A percentile compares a stretch with the other conserved stretches of the same genome.
phyloP scores from a whole-genome alignment of 768 basidiomycete species.

The Auricularia heimuer region DNA sequence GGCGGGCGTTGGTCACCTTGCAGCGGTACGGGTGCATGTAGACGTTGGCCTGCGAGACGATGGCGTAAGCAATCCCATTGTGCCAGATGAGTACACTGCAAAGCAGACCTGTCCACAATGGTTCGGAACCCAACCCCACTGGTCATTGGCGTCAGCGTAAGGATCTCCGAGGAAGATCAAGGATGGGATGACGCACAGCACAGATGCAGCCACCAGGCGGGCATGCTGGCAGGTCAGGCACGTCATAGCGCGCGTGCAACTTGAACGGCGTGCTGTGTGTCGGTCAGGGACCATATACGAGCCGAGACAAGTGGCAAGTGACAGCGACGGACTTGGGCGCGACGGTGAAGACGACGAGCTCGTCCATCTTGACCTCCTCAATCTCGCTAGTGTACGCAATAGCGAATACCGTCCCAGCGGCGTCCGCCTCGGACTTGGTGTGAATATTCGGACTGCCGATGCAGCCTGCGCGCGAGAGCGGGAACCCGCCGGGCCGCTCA shows the following conservation, averaged over 20 bases:
- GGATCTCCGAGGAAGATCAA: background rate
- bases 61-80: background rate
- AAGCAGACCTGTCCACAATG: background rate
- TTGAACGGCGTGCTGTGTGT: constrained; percentile 8
- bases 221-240: constrained; percentile 5
- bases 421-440: background rate
- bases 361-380: constrained; percentile 2
- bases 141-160: too few relatives aligned
- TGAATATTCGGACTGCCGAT: background rate
- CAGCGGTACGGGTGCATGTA: constrained; percentile 9
- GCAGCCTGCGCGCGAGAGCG: background rate
- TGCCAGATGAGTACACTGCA: too few relatives aligned
- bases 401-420: constrained; percentile 6
- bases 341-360: constrained; percentile 8
- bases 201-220: constrained; percentile 8
- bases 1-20: constrained; percentile 3
- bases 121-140: constrained; percentile 4
- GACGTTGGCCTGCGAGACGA: constrained; percentile 7
- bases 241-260: constrained; percentile 6
- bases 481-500: background rate
- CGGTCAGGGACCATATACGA: background rate
- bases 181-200: background rate
- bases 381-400: constrained; percentile 6
- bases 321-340: background rate
- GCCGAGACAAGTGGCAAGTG: background rate